Evolutionary conservation across 768 basidiomycete species (phyloP), one percentile per base, ranked within the genome.

Genomic region (Chalciporus piperatus): DNA sequence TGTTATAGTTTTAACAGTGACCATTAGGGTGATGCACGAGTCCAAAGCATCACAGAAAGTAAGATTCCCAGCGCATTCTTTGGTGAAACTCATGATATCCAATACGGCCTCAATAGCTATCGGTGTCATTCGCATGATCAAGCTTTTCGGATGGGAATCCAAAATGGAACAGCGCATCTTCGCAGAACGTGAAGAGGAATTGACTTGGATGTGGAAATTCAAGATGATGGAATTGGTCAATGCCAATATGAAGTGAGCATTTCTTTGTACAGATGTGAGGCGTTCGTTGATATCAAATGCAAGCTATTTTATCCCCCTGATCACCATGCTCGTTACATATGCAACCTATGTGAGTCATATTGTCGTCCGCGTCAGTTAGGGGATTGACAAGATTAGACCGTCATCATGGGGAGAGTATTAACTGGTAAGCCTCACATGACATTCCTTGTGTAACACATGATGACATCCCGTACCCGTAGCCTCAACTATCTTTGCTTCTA

Each of bases 251-350:
- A 58, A 55, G 56, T 58, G 37, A 32, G 42, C 28, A 17, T 40
- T 25, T n/a, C 14, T 1, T 17, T 19, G 10, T 4, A 6, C 8
- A 16, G 6, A 4, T 39, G 17, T 19, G 14, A 22, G 7, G 17
- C 8, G 2, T 44, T 49, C 13, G 12, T 13, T 32, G 30, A 32
- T 32, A 32, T 2, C 30, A 13, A 4, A 32, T 32, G 30, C 22
- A 16, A 87, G 84, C 60, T 81, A 74, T 53, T 48, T 80, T 35
- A 76, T 88, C 38, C 87, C 88, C 0, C 65, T 88, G 8, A 35
- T 79, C 1, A 82, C 80, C 23, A 89, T 89, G 87, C 59, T 84
- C 37, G 74, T 78, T 14, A 83, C 85, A 1, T 89, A 80, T 58
- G 72, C 76, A 2, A 72, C 80, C 6, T 88, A 83, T 54, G 75